Conservation (phyloP, 1,284 basidiomycete species). For the Amylostereum chailletii region DNA sequence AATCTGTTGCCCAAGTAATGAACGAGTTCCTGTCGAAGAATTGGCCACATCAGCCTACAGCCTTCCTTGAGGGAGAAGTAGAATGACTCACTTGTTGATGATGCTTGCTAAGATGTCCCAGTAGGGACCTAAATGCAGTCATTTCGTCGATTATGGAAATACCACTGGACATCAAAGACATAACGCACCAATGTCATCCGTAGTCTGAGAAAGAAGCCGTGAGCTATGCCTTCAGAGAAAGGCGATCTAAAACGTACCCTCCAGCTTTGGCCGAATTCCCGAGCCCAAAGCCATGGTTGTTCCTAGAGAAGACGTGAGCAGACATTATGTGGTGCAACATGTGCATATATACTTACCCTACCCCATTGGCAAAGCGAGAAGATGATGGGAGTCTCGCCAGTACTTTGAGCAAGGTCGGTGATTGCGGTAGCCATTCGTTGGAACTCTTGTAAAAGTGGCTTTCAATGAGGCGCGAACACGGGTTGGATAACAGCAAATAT, state of each 20-base stretch:
- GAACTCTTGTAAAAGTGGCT: conserved; percentile 9
- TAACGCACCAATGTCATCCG: conserved; percentile 37
- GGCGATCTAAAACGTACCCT: conserved; percentile 28
- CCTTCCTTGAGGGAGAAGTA: too few relatives aligned
- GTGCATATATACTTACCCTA: conserved; percentile 26
- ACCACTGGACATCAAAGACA: not conserved
- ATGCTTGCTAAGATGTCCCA: conserved; percentile 29
- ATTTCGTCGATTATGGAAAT: too few relatives aligned
- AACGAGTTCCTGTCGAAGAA: conserved; percentile 29
- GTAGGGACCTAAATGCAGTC: conserved; percentile 14
- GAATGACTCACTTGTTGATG: conserved; percentile 24
- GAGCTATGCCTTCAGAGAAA: too few relatives aligned
- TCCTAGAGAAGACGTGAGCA: conserved; percentile 24
- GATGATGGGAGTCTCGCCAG: conserved; percentile 36
- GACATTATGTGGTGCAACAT: not conserved
- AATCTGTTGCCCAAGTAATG: conserved; percentile 31
- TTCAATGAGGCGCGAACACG: not conserved
- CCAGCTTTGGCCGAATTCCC: conserved; percentile 47
- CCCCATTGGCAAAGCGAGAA: conserved; percentile 54
- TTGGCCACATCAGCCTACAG: too few relatives aligned
- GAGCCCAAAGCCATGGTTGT: conserved; percentile 53
- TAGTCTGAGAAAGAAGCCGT: conserved; percentile 29
- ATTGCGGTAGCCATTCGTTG: conserved; percentile 48
- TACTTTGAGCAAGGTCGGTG: conserved; percentile 28
- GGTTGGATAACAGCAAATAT: conserved; percentile 25